Evolutionary conservation across 306 rosid species (phyloP), one percentile per base, ranked within the genome.

Genomic region (Vigna trinervia): DNA sequence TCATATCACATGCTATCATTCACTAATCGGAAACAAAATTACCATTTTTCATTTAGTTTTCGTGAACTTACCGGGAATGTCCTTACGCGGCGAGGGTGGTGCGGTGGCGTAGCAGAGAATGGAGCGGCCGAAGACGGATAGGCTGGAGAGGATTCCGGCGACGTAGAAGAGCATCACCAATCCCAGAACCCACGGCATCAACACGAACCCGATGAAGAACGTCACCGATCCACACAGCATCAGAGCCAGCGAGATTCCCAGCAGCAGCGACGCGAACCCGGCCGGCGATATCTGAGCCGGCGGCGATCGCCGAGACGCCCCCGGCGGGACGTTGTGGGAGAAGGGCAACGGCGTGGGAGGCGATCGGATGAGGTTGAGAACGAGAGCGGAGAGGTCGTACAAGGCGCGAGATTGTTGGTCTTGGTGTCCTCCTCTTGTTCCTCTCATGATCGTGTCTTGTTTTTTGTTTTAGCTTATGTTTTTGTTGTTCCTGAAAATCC

Each of bases 101-200:
- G 70, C 20, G 34, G 82, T 84, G 59, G 81, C 89, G 53, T 81
- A 92, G 52, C 87, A 88, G 67, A 92, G 79, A 77, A 95, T 57
- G 12, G 92, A 89, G 75, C 91, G 90, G 0, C 97, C 96, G 60
- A 90, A 5, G 81, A 81, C 56, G 15, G 96, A 89, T 61, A 95
- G 81, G 32, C 38, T 70, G 30, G 97, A 87, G 11, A 95, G 76
- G n/a, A 95, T 53, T 56, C 97, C 99, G 19, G 86, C 97, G 65
- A 92, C 89, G n/a, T 88, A 95, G 58, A 92, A 86, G 10, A 95
- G 30, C 91, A 89, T 89, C 1, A 85, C 83, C 78, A 92, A 85
- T 13, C 95, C 96, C 0, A 92, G 80, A 85, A 92, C 89, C 99
- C 97, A 95, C 1, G 99, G 97, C 99, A 95, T 95, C 86, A 95